Conservation (phyloP, 176 grass and related monocot species). For the Cenchrus americanus region DNA sequence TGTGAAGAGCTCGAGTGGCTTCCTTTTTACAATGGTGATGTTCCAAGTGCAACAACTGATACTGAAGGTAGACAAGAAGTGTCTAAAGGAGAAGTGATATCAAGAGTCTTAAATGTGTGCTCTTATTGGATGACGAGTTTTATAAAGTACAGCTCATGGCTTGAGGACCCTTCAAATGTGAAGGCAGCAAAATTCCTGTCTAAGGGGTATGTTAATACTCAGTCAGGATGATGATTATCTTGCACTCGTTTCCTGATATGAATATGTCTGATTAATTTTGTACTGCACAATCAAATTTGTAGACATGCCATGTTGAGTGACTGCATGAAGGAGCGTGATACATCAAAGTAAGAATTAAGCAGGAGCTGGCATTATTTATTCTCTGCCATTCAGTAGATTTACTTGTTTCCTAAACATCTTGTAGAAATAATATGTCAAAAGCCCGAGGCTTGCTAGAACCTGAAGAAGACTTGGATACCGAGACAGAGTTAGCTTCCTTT, state of each 20-base stretch:
- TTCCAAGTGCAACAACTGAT: constrained; percentile 53
- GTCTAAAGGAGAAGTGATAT: constrained; percentile 67
- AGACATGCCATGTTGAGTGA: constrained; percentile 88
- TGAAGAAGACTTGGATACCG: constrained; percentile 40
- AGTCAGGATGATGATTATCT: constrained; percentile 34
- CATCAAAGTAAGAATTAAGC: constrained; percentile 79
- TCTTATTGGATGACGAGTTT: constrained; percentile 94
- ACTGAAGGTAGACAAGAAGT: constrained; percentile 60
- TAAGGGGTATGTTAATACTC: constrained; percentile 67
- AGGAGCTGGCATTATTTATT: constrained; percentile 23
- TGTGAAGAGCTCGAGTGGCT: constrained; percentile 99
- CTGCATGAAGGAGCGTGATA: constrained; percentile 75
- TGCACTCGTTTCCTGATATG: constrained; percentile 35
- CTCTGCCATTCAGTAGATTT: constrained; percentile 19
- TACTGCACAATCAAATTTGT: constrained; percentile 46
- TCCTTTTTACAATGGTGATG: constrained; percentile 74
- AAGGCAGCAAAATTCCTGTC: constrained; percentile 88
- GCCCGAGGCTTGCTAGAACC: constrained; percentile 38
- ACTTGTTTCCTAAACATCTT: constrained; percentile 40
- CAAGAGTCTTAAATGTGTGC: constrained; percentile 74
- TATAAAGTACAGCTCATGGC: constrained; percentile 90
- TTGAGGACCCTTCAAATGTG: constrained; percentile 93
- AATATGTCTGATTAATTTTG: constrained; percentile 27
- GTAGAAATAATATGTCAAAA: constrained; percentile 58
- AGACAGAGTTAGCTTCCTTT: constrained; percentile 73